Base-by-base conservation (phyloP, 192 early-diverging fungal species). In the Entomortierella lignicola region DNA sequence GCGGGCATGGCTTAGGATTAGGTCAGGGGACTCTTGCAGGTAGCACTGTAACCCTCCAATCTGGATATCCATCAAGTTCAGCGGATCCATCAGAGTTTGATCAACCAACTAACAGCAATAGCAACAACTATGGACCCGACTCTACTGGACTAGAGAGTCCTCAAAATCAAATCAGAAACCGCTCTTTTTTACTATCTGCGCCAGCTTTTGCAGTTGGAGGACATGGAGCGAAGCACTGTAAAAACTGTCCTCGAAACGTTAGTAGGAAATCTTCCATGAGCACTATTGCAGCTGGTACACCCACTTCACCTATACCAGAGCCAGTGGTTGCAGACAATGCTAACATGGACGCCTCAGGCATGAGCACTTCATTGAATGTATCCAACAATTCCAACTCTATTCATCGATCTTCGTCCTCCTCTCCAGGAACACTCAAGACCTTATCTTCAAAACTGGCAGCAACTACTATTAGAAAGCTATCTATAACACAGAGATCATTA, bases 401-500 rank as follows among this genome's bases (percentile, higher is more conserved):
- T 13, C 39, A 34, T 2, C 60, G 47, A 48, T 17, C 23, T 4
- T 55, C 60, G 6, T 54, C 70, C 0, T 43, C 71, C 15, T 73
- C 71, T 0, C 63, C 56, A 15, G 64, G 64, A 11, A 34, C 59
- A 0, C 63, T 77, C 3, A 60, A 51, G 25, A 60, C 17, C 5
- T 12, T 77, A 7, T 77, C 72, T 3, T 67, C 72, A 15, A 77
- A 63, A 27, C 34, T 77, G 25, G 66, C 72, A 4, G 66, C 54
- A 11, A 77, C 4, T 37, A 68, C 72, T 4, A 48, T 77, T 25
- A 60, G 53, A 43, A 77, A 77, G 42, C 32, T 77, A n/a, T 68
- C 64, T 2, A 21, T 39, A 23, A 56, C 58, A 15, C 72, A 77
- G 63, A 60, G 55, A 18, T 63, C 72, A 21, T 34, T 77, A 26